Percentiles rank a stretch among this genome's conserved stretches.
Conservation (phyloP, 2,329 filamentous ascomycete genomes). For the Calonectria pseudoreteaudii region DNA sequence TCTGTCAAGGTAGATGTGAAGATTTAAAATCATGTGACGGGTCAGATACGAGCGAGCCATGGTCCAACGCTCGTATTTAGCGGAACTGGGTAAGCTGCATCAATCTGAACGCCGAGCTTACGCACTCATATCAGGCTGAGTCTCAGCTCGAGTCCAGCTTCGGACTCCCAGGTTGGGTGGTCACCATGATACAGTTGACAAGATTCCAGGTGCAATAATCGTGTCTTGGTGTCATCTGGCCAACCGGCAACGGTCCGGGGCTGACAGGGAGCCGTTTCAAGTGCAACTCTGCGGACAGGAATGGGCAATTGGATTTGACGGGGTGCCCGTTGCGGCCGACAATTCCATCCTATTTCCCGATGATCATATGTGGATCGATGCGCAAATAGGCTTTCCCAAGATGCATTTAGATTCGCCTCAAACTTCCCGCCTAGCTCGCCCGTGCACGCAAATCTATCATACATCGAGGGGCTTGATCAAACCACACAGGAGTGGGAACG, state of each 20-base stretch:
- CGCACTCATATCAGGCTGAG: neutral
- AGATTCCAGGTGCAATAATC: conserved; percentile 5
- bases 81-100: neutral
- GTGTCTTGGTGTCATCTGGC: neutral
- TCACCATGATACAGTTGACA: neutral
- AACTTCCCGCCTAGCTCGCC: neutral
- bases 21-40: neutral
- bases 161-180: neutral
- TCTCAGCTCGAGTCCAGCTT: neutral
- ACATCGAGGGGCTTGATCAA: neutral
- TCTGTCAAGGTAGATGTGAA: neutral
- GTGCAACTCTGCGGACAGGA: neutral
- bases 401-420: neutral
- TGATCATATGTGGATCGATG: conserved; percentile 5
- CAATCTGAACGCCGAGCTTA: neutral
- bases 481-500: neutral
- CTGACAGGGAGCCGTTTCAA: neutral
- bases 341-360: conserved; percentile 8
- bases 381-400: neutral
- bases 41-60: neutral
- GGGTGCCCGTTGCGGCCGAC: conserved; percentile 4
- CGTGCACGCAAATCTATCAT: neutral
- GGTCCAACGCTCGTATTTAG: neutral
- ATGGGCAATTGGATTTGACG: conserved; percentile 28
- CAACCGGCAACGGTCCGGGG: conserved; percentile 4